These are phyloP conservation scores for Phytopythium vexans DNA, from an alignment of 352 stramenopile species.

Conservation along the genomic window DNA sequence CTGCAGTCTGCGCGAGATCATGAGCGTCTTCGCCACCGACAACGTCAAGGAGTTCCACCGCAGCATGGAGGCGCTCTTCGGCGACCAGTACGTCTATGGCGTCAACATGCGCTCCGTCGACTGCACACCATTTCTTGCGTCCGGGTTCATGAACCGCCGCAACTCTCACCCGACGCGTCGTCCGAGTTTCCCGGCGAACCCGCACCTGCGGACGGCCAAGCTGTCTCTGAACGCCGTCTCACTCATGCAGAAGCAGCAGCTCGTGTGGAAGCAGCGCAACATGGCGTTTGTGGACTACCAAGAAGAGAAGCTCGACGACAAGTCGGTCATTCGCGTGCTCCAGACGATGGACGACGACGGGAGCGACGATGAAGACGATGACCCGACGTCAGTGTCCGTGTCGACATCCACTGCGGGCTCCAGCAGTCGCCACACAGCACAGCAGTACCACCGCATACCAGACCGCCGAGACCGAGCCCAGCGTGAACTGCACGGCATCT, in stretches of 20 bases:
- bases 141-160: not conserved
- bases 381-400: conserved; percentile 20
- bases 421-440: conserved; percentile 7
- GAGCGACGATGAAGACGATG: conserved; percentile 19
- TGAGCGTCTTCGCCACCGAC: conserved; percentile 52
- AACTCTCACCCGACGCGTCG: not conserved
- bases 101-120: conserved; percentile 40
- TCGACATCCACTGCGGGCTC: conserved; percentile 17
- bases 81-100: conserved; percentile 57
- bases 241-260: conserved; percentile 42
- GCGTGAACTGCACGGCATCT: conserved; percentile 29
- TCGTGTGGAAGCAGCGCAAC: conserved; percentile 45
- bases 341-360: conserved; percentile 43
- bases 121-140: conserved; percentile 13
- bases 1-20: conserved; percentile 54
- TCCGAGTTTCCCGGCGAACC: conserved; percentile 1
- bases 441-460: conserved; percentile 12
- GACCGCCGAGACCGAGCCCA: conserved; percentile 6
- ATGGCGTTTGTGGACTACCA: conserved; percentile 62
- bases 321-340: conserved; percentile 59
- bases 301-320: conserved; percentile 47
- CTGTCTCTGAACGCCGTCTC: conserved; percentile 52
- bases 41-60: conserved; percentile 48
- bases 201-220: conserved; percentile 21
- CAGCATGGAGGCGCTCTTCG: conserved; percentile 64